A percentile compares a stretch with the other conserved stretches of the same genome.
phyloP scores from a whole-genome alignment of 2,329 filamentous ascomycete species.

The Botrytis galanthina region DNA sequence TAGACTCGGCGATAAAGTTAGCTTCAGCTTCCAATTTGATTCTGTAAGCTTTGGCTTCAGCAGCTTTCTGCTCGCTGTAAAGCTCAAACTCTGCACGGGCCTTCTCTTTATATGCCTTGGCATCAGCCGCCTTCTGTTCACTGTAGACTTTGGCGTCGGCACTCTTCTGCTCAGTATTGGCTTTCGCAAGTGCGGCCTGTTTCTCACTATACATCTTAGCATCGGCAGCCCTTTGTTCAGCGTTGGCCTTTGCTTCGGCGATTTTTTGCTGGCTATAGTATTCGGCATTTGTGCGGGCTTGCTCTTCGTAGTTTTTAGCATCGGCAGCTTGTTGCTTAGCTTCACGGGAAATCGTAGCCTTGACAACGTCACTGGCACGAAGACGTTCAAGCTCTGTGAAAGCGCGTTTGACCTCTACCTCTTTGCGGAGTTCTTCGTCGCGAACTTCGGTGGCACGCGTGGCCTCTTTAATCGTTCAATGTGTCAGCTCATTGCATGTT shows the following conservation, averaged over 20 bases:
- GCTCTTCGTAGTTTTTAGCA: constrained; percentile 60
- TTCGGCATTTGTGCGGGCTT: constrained; percentile 55
- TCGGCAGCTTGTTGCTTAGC: constrained; percentile 68
- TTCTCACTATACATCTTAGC: constrained; percentile 57
- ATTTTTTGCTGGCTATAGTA: constrained; percentile 31
- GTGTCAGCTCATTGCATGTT: background rate
- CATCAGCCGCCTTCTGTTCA: constrained; percentile 53
- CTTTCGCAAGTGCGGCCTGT: constrained; percentile 45
- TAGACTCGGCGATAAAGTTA: constrained; percentile 39
- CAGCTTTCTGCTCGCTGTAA: constrained; percentile 50
- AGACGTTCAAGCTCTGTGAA: constrained; percentile 78
- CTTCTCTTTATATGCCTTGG: constrained; percentile 43
- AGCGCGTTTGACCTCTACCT: constrained; percentile 75
- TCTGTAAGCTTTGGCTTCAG: constrained; percentile 51
- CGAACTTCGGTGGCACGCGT: constrained; percentile 68
- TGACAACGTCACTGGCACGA: constrained; percentile 73
- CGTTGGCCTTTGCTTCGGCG: background rate
- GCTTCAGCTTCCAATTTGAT: constrained; percentile 45
- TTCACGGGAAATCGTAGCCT: constrained; percentile 69
- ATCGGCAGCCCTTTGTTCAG: constrained; percentile 58
- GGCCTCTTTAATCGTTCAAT: constrained; percentile 47
- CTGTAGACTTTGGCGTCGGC: constrained; percentile 49
- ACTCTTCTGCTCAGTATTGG: constrained; percentile 3
- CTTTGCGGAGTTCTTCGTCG: constrained; percentile 77
- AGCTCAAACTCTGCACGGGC: constrained; percentile 21